Evolutionary conservation across 495 filamentous ascomycete species (phyloP).

Genomic region (Oleoguttula mirabilis): DNA sequence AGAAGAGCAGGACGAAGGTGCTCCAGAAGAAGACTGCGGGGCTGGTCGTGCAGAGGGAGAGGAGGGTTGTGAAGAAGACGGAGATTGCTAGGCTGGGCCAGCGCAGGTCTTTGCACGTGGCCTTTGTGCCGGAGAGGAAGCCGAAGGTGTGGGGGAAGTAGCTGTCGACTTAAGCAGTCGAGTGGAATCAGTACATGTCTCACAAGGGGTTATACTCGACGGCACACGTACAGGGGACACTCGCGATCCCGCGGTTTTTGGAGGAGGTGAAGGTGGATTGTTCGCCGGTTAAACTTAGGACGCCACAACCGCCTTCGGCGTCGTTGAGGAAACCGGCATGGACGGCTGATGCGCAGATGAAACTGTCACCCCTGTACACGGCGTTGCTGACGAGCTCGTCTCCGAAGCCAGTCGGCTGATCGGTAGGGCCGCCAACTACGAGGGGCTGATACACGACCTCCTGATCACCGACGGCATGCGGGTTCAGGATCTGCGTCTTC

Average conservation of each 20-base stretch:
- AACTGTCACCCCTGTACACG: constrained; percentile 33
- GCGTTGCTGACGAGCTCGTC: constrained; percentile 19
- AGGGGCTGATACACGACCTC: constrained; percentile 31
- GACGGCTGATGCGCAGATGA: constrained; percentile 34
- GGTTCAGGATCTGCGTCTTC: constrained; percentile 25
- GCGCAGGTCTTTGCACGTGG: constrained; percentile 31
- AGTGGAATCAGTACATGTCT: too few relatives aligned
- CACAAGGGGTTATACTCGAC: too few relatives aligned
- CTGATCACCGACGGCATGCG: constrained; percentile 32
- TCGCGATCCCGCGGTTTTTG: constrained; percentile 26
- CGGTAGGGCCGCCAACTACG: constrained; percentile 31
- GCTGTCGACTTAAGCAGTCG: constrained; percentile 31
- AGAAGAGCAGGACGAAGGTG: constrained; percentile 30
- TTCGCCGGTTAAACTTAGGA: constrained; percentile 29
- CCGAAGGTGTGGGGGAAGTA: constrained; percentile 33
- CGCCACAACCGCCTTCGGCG: constrained; percentile 30
- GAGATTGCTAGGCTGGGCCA: constrained; percentile 33
- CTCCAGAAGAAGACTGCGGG: constrained; percentile 33
- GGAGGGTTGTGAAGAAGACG: constrained; percentile 28
- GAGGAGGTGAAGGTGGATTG: constrained; percentile 24
- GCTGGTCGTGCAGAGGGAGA: constrained; percentile 33
- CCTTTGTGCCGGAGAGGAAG: constrained; percentile 29
- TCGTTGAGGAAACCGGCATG: constrained; percentile 33
- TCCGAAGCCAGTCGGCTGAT: constrained; percentile 15
- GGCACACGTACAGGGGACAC: too few relatives aligned